These are phyloP conservation scores for Colletotrichum lini DNA, from an alignment of 2,329 filamentous ascomycete species.

Conservation along the genomic window DNA sequence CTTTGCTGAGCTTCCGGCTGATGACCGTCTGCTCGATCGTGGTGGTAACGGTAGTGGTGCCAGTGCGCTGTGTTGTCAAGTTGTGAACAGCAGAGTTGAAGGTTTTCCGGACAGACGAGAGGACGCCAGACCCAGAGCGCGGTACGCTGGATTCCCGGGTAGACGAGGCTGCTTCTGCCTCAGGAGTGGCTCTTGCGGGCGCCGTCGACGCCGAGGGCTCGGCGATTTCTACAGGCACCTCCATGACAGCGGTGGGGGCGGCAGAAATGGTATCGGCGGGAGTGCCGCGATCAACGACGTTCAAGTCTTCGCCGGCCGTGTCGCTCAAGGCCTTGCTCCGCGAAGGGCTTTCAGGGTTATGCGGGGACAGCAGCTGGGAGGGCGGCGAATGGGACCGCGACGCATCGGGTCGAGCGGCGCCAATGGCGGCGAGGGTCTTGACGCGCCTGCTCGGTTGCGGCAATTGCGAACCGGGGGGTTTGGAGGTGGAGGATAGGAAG, in stretches of 20 bases:
- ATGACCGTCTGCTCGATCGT: constrained; percentile 32
- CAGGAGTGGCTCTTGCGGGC: constrained; percentile 1
- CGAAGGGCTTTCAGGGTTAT: constrained; percentile 1
- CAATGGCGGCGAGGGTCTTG: constrained; percentile 13
- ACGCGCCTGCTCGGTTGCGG: constrained; percentile 33
- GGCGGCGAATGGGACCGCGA: constrained; percentile 28
- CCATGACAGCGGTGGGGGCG: background rate
- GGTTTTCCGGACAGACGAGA: constrained; percentile 24
- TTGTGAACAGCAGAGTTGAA: constrained; percentile 14
- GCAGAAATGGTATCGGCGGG: constrained; percentile 10
- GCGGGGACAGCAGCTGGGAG: constrained; percentile 9
- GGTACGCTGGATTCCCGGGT: constrained; percentile 23
- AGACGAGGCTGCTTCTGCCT: background rate
- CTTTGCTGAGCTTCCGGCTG: constrained; percentile 37
- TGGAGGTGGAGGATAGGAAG: constrained; percentile 33
- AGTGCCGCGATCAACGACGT: constrained; percentile 4
- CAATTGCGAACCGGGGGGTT: constrained; percentile 29
- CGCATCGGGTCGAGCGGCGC: constrained; percentile 17
- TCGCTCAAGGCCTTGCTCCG: constrained; percentile 22
- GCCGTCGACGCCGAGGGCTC: background rate
- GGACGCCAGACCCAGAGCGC: background rate
- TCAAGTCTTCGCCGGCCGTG: constrained; percentile 4
- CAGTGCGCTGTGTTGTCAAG: constrained; percentile 15
- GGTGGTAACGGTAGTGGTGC: constrained; percentile 16
- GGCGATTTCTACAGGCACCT: background rate